These are phyloP conservation scores for Colletotrichum musae DNA, from an alignment of 2,329 filamentous ascomycete species.

Conservation along the genomic window DNA sequence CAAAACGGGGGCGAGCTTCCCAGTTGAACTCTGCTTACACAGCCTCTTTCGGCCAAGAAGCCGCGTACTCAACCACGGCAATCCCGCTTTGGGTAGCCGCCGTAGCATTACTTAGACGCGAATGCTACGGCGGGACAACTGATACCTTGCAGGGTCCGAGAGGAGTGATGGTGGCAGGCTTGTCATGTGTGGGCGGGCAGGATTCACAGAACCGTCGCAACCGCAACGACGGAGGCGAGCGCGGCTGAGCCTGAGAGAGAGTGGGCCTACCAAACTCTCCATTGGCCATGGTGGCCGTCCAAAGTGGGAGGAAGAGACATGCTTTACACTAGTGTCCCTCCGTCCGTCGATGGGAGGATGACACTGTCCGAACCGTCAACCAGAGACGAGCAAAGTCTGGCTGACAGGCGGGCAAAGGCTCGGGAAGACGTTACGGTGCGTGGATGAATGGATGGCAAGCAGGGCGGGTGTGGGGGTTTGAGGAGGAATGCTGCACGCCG, in stretches of 20 bases:
- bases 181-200: no score
- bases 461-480: conserved; percentile 3
- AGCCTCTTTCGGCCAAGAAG: conserved; percentile 13
- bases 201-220: neutral
- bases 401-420: conserved; percentile 12
- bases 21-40: neutral
- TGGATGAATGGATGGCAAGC: neutral
- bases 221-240: neutral
- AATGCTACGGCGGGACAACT: conserved; percentile 13
- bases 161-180: neutral
- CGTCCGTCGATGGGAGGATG: neutral
- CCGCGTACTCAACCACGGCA: neutral
- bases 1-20: neutral
- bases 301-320: neutral
- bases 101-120: conserved; percentile 14
- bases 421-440: neutral
- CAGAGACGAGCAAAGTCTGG: conserved; percentile 23
- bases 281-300: neutral
- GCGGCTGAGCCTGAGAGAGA: no score
- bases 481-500: conserved; percentile 25
- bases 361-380: conserved; percentile 19
- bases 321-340: neutral
- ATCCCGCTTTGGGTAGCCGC: conserved; percentile 5
- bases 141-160: conserved; percentile 23
- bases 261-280: no score